Percentiles rank a stretch among this genome's conserved stretches.
phyloP scores from a whole-genome alignment of 176 grass and related monocot species.

The Saccharum spontaneum region DNA sequence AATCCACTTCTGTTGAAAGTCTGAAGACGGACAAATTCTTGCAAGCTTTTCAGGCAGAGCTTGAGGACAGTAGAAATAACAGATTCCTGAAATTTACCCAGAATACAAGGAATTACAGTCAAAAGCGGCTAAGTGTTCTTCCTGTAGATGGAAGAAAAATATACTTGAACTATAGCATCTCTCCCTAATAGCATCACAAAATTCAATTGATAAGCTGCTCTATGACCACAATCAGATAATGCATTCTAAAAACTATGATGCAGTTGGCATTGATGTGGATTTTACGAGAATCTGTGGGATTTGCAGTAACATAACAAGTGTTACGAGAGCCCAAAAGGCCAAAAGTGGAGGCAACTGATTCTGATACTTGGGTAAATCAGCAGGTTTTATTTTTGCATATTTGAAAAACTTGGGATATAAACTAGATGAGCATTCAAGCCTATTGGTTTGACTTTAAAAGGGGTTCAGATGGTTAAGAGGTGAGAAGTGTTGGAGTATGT shows the following conservation, averaged over 20 bases:
- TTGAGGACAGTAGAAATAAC: constrained; percentile 87
- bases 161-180: constrained; percentile 10
- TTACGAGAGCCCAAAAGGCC: neutral
- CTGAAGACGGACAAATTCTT: constrained; percentile 98
- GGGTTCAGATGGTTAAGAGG: neutral
- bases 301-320: neutral
- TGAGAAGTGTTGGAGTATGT: too few relatives aligned
- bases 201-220: constrained; percentile 14
- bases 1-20: constrained; percentile 98
- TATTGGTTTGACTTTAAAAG: neutral
- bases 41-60: constrained; percentile 95
- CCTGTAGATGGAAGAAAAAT: neutral
- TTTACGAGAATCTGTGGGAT: neutral
- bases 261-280: neutral
- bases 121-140: constrained; percentile 14
- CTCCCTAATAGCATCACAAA: neutral
- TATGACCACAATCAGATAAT: constrained; percentile 12
- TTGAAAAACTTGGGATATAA: neutral
- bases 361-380: neutral
- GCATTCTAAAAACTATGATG: neutral
- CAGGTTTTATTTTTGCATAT: neutral
- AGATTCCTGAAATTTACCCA: constrained; percentile 72
- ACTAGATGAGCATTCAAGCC: neutral
- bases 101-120: constrained; percentile 27
- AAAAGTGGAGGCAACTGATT: neutral